Evolutionary conservation across 805 yeast species (phyloP).

Genomic region (Candida wancherniae): DNA sequence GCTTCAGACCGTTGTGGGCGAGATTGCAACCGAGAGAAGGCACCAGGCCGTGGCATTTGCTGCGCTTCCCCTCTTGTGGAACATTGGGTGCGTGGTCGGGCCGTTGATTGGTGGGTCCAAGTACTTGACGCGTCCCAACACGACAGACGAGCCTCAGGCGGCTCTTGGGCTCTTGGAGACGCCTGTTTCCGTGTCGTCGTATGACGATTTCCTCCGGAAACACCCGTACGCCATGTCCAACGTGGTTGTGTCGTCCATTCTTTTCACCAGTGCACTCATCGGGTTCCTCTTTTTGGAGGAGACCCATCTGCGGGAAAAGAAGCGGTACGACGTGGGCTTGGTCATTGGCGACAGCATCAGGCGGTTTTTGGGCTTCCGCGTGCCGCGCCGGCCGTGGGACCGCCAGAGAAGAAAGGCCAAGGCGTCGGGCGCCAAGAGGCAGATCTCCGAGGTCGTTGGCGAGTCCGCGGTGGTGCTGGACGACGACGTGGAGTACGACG

Average conservation of each 20-base stretch:
- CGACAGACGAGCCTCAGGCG: no score
- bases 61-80: constrained; percentile 28
- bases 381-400: constrained; percentile 30
- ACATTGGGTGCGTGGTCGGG: constrained; percentile 29
- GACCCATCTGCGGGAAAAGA: constrained; percentile 25
- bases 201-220: constrained; percentile 25
- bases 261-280: constrained; percentile 21
- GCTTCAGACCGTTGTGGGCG: constrained; percentile 27
- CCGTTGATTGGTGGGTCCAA: constrained; percentile 30
- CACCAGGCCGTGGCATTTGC: constrained; percentile 31
- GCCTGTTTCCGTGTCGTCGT: constrained; percentile 6
- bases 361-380: constrained; percentile 21
- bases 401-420: background rate
- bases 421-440: background rate
- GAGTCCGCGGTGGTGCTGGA: constrained; percentile 3
- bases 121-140: constrained; percentile 24
- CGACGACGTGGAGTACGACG: constrained; percentile 2
- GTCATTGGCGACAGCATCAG: constrained; percentile 30
- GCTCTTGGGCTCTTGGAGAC: background rate
- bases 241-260: constrained; percentile 27
- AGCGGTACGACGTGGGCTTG: constrained; percentile 31
- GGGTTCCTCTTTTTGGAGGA: constrained; percentile 38
- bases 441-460: background rate
- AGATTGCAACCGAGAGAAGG: constrained; percentile 25
- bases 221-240: constrained; percentile 39